Base-by-base conservation (phyloP, 2,329 filamentous ascomycete genomes). In the Neofusicoccum ribis region DNA sequence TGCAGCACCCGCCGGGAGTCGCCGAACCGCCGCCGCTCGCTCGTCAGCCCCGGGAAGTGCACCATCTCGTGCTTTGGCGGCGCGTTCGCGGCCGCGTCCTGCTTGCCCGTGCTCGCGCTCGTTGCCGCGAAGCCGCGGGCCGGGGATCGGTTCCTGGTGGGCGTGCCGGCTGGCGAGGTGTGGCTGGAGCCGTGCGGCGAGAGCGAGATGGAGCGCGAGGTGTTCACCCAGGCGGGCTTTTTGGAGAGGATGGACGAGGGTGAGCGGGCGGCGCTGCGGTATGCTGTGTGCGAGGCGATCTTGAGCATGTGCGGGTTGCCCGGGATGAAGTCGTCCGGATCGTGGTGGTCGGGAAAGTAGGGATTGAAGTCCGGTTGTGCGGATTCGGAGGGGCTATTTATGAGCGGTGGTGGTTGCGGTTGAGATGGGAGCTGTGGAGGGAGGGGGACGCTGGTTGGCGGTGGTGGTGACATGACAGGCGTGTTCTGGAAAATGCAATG, bases 1-100 rank as follows among this genome's bases (percentile, higher is more conserved):
- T 84, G 87, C 14, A 89, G 75, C 23, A 89, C 86, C 39, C 84
- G 85, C 3, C 87, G 79, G 72, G 89, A 89, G 65, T 87, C 84
- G 2, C 78, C 82, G 20, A 86, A 88, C 44, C 81, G 78, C 20
- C 86, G 80, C 56, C 87, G 79, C 7, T 82, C 77, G 8, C 80
- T 83, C 34, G 84, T 82, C 74, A 89, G 82, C 14, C 81, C 76
- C 0, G 84, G 82, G 68, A 89, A 88, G 73, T 87, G 85, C n/a
- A 82, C 82, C 85, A 89, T 88, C 68, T 88, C 72, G 36, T 77
- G 76, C 52, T 70, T 71, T 1, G 75, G 76, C 8, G 73, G 71
- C 65, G 68, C 50, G 27, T 74, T 62, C 64, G 15, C 36, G 20
- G 12, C 12, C 14, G 36, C 17, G 3, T 69, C 67, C 49, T 70